phyloP scores from a whole-genome alignment of 192 early-diverging fungal genomes.

The Coemansia interrupta region DNA sequence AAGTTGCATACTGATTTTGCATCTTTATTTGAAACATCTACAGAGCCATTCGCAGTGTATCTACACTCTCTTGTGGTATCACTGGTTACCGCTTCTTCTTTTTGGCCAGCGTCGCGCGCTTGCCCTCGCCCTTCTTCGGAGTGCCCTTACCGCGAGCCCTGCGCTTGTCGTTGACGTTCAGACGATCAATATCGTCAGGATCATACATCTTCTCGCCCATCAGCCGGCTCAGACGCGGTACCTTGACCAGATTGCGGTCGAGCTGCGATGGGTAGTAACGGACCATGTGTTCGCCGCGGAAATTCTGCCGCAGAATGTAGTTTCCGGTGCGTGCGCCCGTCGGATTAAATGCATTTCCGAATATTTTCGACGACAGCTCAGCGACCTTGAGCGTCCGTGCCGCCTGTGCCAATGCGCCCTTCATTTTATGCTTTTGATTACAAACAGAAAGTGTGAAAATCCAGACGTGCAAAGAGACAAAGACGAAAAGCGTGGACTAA shows the following conservation, averaged over 20 bases:
- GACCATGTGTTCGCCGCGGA: constrained; percentile 64
- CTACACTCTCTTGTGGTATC: neutral
- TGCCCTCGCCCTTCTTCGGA: constrained; percentile 65
- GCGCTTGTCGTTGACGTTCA: constrained; percentile 63
- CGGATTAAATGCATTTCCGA: constrained; percentile 69
- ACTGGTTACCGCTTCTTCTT: constrained; percentile 27
- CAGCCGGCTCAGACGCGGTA: constrained; percentile 25
- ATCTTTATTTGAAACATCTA: neutral
- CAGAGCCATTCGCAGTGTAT: neutral
- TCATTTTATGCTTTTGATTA: constrained; percentile 14
- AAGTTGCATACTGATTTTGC: neutral
- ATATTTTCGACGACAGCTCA: constrained; percentile 62
- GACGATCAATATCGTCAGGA: constrained; percentile 62
- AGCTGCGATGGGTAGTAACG: constrained; percentile 64
- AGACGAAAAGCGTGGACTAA: neutral
- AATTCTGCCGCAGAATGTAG: constrained; percentile 65
- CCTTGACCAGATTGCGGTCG: constrained; percentile 24
- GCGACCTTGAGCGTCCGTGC: constrained; percentile 50
- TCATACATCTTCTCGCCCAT: constrained; percentile 45
- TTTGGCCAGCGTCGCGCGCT: constrained; percentile 42
- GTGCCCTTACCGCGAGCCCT: constrained; percentile 74
- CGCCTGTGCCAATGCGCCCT: constrained; percentile 14
- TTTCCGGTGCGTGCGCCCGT: constrained; percentile 64
- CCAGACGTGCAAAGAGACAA: neutral
- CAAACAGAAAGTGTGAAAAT: neutral